Evolutionary conservation across 164 flowering plant genomes (phyloP).

Genomic region (Cinnamomum chago): DNA sequence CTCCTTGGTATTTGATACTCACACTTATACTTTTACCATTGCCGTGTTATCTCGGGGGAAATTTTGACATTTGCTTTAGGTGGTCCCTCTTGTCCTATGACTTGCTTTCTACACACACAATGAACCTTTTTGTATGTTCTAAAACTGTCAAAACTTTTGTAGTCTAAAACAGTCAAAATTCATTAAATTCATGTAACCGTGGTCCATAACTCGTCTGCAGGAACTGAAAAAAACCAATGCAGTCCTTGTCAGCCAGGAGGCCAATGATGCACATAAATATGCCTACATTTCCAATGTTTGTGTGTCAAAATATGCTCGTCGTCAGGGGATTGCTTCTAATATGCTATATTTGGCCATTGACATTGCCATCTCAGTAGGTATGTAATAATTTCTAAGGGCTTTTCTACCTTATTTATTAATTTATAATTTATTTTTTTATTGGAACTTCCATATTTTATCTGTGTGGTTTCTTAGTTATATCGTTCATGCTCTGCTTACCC

Average conservation of each 20-base stretch:
- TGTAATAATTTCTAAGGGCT: neutral
- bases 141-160: neutral
- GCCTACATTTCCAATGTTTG: constrained; percentile 62
- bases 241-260: constrained; percentile 38
- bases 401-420: neutral
- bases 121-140: neutral
- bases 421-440: no score
- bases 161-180: neutral
- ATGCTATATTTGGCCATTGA: constrained; percentile 55
- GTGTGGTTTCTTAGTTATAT: neutral
- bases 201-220: constrained; percentile 24
- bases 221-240: constrained; percentile 30
- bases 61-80: no score
- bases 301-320: constrained; percentile 62
- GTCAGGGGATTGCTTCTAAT: constrained; percentile 59
- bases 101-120: neutral
- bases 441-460: no score
- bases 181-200: neutral
- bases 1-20: no score
- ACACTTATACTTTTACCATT: no score
- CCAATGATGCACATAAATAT: constrained; percentile 47
- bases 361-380: constrained; percentile 45
- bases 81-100: no score
- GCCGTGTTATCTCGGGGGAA: no score
- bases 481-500: neutral